Evolutionary conservation across 352 stramenopile genomes (phyloP), one percentile per base, ranked within the genome.

Genomic region (Aphanomyces invadans): DNA sequence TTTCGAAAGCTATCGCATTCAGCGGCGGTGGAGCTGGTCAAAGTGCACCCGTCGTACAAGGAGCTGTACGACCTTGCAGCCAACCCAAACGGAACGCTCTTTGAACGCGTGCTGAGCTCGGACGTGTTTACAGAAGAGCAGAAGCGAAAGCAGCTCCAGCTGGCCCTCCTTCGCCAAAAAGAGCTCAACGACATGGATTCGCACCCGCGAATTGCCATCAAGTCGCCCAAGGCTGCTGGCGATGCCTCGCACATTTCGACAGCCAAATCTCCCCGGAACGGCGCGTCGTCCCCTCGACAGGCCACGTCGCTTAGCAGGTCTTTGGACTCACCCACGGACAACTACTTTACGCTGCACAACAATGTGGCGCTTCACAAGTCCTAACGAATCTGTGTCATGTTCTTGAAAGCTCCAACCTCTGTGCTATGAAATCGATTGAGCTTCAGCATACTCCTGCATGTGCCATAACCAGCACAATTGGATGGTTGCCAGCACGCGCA

Each of bases 61-160:
- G 60, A 67, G 49, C 49, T 67, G 17, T 67, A 67, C 33, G 60
- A 67, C 49, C 21, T 67, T 17, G 60, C 60, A 5, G 48, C 32
- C 28, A 67, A 42, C 29, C 54, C 38, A 12, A 67, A 67, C 28
- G 60, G 60, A 21, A 57, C 42, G 46, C 26, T 67, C 12, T 67
- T 67, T 44, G 60, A 67, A n/a, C 60, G 60, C 11, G 25, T 67
- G 0, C 19, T 60, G 28, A 67, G 38, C 32, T 67, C 60, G 42
- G 60, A 67, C n/a, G 33, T 57, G 32, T 67, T 67, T 31, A 59
- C 60, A 2, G 60, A 67, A n/a, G 60, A 67, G 29, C 60, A 67
- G 57, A 67, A 67, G 60, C 48, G 48, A 17, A 67, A 67, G 33
- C 60, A 67, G 33, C 9, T 67, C 12, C 60, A 67, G 42, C 28